Conservation (phyloP, 805 yeast species). For the Barnettozyma sp. region DNA sequence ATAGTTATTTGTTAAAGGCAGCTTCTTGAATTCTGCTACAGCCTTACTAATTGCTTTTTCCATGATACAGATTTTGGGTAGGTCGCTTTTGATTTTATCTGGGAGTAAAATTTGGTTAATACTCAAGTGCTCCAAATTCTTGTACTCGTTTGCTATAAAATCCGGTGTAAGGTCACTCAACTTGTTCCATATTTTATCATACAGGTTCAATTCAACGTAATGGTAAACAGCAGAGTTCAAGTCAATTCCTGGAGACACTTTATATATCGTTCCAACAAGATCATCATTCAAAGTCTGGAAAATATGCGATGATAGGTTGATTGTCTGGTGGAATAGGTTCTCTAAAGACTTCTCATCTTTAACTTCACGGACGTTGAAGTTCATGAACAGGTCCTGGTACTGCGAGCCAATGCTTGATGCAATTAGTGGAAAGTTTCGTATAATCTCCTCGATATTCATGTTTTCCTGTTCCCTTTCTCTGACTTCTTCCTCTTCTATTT, state of each 20-base stretch:
- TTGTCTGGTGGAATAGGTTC: conserved; percentile 23
- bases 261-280: conserved; percentile 21
- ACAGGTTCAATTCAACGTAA: conserved; percentile 65
- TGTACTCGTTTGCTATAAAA: conserved; percentile 18
- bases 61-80: conserved; percentile 25
- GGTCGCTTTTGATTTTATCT: conserved; percentile 22
- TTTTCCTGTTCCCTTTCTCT: conserved; percentile 2
- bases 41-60: conserved; percentile 47
- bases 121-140: conserved; percentile 25
- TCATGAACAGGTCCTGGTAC: conserved; percentile 33
- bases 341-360: conserved; percentile 24
- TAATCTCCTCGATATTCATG: conserved; percentile 32
- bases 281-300: conserved; percentile 23
- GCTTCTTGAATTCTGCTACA: conserved; percentile 40
- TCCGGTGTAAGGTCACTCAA: conserved; percentile 26
- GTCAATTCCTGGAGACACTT: conserved; percentile 34
- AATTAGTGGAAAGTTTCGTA: conserved; percentile 34
- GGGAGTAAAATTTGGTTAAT: conserved; percentile 39
- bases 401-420: conserved; percentile 33
- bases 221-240: conserved; percentile 51
- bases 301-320: conserved; percentile 24
- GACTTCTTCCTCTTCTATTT: too few relatives aligned
- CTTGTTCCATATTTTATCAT: conserved; percentile 58
- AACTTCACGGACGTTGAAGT: conserved; percentile 30
- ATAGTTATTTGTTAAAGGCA: conserved; percentile 41